Evolutionary conservation across 2,329 filamentous ascomycete species (phyloP).

Genomic region (Penicillium fuscoglaucum): DNA sequence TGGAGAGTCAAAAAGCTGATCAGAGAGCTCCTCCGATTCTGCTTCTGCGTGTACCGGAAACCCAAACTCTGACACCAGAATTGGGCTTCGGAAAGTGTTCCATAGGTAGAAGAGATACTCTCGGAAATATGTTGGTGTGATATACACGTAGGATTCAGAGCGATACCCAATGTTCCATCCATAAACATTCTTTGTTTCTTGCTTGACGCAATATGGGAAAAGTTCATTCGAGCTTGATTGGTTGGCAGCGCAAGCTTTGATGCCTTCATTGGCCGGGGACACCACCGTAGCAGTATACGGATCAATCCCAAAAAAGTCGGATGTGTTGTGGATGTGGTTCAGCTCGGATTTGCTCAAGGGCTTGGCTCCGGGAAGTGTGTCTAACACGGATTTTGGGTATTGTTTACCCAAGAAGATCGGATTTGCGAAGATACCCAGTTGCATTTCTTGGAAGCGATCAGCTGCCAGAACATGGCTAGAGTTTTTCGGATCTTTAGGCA

Average conservation of each 20-base stretch:
- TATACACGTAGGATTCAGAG: conserved; percentile 59
- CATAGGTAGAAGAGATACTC: conserved; percentile 60
- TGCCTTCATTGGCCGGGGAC: conserved; percentile 49
- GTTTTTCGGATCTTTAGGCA: conserved; percentile 44
- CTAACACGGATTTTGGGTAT: conserved; percentile 46
- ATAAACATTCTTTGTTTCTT: conserved; percentile 48
- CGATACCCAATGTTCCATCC: conserved; percentile 62
- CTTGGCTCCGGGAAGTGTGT: conserved; percentile 46
- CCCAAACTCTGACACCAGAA: conserved; percentile 57
- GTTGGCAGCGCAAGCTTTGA: conserved; percentile 52
- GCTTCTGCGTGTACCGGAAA: conserved; percentile 56
- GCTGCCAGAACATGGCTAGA: conserved; percentile 29
- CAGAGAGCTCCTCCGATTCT: conserved; percentile 42
- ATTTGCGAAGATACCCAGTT: conserved; percentile 46
- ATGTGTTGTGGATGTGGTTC: conserved; percentile 51
- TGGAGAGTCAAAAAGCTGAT: conserved; percentile 57
- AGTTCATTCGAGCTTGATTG: conserved; percentile 40
- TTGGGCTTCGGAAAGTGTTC: conserved; percentile 56
- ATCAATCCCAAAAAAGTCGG: conserved; percentile 60
- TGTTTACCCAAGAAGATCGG: conserved; percentile 49
- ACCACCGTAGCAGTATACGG: conserved; percentile 60
- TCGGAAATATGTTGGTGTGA: conserved; percentile 49
- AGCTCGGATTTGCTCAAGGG: conserved; percentile 53
- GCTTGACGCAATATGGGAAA: conserved; percentile 56
- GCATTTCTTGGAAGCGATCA: conserved; percentile 36